Percentiles rank a stretch among this genome's conserved stretches.
These are phyloP conservation scores for Paecilomyces sp. DNA, from an alignment of 2,329 filamentous ascomycete genomes.

Conservation along the genomic window DNA sequence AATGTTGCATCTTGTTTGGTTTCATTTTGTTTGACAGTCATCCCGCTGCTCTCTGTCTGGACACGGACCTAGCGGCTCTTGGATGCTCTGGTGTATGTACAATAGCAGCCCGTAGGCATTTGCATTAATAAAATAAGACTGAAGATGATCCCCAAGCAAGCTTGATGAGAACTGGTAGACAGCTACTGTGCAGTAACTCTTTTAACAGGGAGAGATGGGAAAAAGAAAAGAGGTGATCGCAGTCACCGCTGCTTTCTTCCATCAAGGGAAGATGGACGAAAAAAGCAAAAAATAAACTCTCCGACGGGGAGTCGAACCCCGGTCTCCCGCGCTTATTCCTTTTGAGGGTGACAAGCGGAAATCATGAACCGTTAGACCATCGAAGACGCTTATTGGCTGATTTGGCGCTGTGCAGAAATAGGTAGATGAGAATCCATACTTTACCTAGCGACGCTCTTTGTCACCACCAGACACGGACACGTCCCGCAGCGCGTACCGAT, in stretches of 20 bases:
- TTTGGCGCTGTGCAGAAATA: not conserved
- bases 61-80: not conserved
- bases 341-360: not conserved
- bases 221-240: not conserved
- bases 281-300: not conserved
- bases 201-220: not conserved
- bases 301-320: constrained; percentile 15
- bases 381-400: not conserved
- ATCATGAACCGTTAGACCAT: not conserved
- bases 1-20: not conserved
- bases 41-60: not conserved
- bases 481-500: not conserved
- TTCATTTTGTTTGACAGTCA: not conserved
- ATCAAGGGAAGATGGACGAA: not conserved
- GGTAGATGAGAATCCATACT: not conserved
- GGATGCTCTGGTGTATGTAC: not conserved
- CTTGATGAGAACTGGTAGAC: not conserved
- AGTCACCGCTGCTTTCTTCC: not conserved
- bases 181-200: not conserved
- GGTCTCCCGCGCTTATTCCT: constrained; percentile 14
- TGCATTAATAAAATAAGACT: not conserved
- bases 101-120: not conserved
- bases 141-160: not conserved
- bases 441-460: not conserved
- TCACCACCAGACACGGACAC: not conserved